Conservation (phyloP, 2,329 filamentous ascomycete genomes). For the Phaeomoniella chlamydospora region DNA sequence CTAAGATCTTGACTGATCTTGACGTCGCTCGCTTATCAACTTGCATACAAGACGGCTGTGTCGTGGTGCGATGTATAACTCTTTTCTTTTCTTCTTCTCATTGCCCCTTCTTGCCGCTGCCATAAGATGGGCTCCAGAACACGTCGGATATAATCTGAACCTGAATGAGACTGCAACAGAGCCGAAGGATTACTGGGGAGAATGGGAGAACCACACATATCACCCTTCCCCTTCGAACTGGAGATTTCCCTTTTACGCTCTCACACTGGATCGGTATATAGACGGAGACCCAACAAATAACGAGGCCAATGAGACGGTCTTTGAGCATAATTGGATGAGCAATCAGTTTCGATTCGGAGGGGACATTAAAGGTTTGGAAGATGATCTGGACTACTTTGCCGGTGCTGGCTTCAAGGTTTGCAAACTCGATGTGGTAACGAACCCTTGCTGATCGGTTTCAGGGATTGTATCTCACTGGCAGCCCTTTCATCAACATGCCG, state of each 20-base stretch:
- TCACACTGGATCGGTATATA: slow-evolving; percentile 38
- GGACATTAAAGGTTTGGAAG: slow-evolving; percentile 32
- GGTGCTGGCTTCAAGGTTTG: slow-evolving; percentile 35
- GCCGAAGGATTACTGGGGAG: slow-evolving; percentile 33
- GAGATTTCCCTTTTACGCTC: slow-evolving; percentile 40
- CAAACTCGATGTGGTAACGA: not conserved
- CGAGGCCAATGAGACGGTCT: slow-evolving; percentile 34
- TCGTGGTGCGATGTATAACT: not conserved
- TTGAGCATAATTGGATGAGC: slow-evolving; percentile 34
- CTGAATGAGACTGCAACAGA: slow-evolving; percentile 29
- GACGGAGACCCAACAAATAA: slow-evolving; percentile 41
- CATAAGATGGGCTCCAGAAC: slow-evolving; percentile 9
- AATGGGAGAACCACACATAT: slow-evolving; percentile 28
- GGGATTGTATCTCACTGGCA: slow-evolving; percentile 36
- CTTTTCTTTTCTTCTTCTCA: not conserved
- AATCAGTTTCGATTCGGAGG: slow-evolving; percentile 39
- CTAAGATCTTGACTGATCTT: not conserved
- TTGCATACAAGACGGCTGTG: not conserved
- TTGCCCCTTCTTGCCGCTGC: slow-evolving; percentile 2
- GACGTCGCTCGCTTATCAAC: not conserved
- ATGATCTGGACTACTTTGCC: slow-evolving; percentile 37
- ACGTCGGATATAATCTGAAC: slow-evolving; percentile 36
- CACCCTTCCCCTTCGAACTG: slow-evolving; percentile 33
- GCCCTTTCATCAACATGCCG: slow-evolving; percentile 37
- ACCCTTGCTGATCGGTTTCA: slow-evolving; percentile 6